A percentile compares a stretch with the other conserved stretches of the same genome.
phyloP scores from a whole-genome alignment of 2,329 filamentous ascomycete genomes.

The Apiospora rasikravindrae region DNA sequence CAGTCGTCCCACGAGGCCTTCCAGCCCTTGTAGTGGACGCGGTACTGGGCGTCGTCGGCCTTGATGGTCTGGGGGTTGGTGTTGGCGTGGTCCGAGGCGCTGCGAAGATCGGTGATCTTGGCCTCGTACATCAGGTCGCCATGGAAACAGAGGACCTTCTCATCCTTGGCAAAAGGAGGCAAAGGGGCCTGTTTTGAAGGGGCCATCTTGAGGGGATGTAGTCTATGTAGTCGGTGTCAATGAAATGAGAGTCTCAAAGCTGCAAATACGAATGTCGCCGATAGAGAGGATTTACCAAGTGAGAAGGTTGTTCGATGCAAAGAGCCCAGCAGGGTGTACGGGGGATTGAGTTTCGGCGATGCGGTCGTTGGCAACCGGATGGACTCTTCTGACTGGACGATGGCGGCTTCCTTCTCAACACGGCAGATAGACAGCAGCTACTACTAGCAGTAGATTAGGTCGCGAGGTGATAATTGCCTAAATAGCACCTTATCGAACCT shows the following conservation, averaged over 20 bases:
- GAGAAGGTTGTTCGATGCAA: not conserved
- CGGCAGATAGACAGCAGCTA: not conserved
- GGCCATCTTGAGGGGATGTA: conserved; percentile 37
- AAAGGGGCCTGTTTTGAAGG: conserved; percentile 48
- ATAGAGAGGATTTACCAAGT: not conserved
- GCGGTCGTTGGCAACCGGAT: conserved; percentile 1
- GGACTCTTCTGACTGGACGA: not conserved
- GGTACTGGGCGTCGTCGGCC: conserved; percentile 78
- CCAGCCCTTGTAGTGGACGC: conserved; percentile 99
- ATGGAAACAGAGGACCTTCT: conserved; percentile 96
- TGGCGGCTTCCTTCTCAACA: not conserved
- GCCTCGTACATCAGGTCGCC: conserved; percentile 97
- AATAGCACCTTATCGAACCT: not conserved
- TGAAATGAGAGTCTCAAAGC: not conserved
- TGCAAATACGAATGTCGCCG: not conserved
- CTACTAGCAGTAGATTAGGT: not conserved
- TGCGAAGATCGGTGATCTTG: conserved; percentile 81
- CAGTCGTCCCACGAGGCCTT: conserved; percentile 99
- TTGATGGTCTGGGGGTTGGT: conserved; percentile 66
- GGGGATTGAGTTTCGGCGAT: not conserved
- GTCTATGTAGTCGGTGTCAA: conserved; percentile 21
- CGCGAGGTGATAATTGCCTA: not conserved
- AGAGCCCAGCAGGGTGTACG: not conserved
- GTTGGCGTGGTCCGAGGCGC: conserved; percentile 46
- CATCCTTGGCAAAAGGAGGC: conserved; percentile 73